Percentiles rank a stretch among this genome's conserved stretches.
Evolutionary conservation across 2,329 filamentous ascomycete genomes (phyloP).

Genomic region (Elsinoe australis): DNA sequence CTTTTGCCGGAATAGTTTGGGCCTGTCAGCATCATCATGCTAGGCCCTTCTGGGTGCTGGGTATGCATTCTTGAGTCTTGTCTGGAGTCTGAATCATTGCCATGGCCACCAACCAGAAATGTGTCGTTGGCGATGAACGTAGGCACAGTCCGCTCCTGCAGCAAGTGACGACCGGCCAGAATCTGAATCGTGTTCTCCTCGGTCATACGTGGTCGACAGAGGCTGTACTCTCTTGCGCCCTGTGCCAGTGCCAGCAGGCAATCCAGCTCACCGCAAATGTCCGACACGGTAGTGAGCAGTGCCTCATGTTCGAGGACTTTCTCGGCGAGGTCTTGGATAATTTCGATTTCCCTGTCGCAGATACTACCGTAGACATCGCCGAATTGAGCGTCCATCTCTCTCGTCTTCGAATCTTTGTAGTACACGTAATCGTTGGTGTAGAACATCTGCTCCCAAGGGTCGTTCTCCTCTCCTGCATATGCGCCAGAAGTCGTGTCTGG

Average conservation of each 20-base stretch:
- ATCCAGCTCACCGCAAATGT: constrained; percentile 79
- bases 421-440: constrained; percentile 60
- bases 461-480: constrained; percentile 54
- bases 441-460: constrained; percentile 72
- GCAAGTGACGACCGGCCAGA: constrained; percentile 70
- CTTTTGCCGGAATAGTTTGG: constrained; percentile 97
- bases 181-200: constrained; percentile 64
- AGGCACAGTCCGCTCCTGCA: constrained; percentile 76
- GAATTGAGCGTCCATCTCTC: constrained; percentile 68
- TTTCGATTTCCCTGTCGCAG: constrained; percentile 81
- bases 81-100: constrained; percentile 21
- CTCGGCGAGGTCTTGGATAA: constrained; percentile 69
- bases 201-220: constrained; percentile 63
- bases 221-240: constrained; percentile 66
- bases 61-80: background rate
- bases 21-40: constrained; percentile 74
- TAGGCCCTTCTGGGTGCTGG: constrained; percentile 41
- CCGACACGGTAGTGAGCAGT: constrained; percentile 60
- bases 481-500: constrained; percentile 49
- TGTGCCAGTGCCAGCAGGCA: constrained; percentile 72
- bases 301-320: constrained; percentile 62
- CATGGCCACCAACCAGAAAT: constrained; percentile 54
- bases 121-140: constrained; percentile 80
- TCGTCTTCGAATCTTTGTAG: constrained; percentile 80
- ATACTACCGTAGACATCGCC: constrained; percentile 83